These are phyloP conservation scores for Excoecaria cochinchinensis DNA, from an alignment of 345 rosid species.

Conservation along the genomic window DNA sequence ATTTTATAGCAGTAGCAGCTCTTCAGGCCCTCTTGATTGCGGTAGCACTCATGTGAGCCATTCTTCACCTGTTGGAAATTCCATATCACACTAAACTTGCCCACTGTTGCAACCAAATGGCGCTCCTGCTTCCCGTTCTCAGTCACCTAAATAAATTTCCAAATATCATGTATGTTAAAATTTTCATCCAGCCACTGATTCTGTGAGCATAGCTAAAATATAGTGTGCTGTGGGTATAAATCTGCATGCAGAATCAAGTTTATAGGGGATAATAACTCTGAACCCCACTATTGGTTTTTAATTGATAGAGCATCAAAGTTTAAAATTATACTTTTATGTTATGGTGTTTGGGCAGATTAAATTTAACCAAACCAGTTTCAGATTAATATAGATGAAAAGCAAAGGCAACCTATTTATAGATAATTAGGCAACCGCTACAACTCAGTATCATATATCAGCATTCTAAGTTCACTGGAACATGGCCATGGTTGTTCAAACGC, in stretches of 20 bases:
- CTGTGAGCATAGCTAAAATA: not conserved
- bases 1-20: conserved; percentile 92
- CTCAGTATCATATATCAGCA: not conserved
- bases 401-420: not conserved
- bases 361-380: not conserved
- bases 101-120: conserved; percentile 94
- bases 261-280: not conserved
- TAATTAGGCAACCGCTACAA: not conserved
- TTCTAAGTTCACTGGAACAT: not conserved
- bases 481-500: not conserved
- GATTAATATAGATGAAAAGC: not conserved
- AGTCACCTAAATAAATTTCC: conserved; percentile 49
- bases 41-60: conserved; percentile 74
- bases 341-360: not conserved
- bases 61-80: conserved; percentile 81
- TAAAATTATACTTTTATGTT: not conserved
- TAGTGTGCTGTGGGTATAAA: not conserved
- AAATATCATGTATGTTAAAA: conserved; percentile 10
- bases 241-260: not conserved
- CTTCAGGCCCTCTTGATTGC: conserved; percentile 70
- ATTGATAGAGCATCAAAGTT: not conserved
- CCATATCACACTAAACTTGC: conserved; percentile 95
- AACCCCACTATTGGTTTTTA: not conserved
- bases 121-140: conserved; percentile 79
- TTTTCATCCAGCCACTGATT: not conserved